Conservation (phyloP, 1,284 basidiomycete genomes). For the Naganishia albida region DNA sequence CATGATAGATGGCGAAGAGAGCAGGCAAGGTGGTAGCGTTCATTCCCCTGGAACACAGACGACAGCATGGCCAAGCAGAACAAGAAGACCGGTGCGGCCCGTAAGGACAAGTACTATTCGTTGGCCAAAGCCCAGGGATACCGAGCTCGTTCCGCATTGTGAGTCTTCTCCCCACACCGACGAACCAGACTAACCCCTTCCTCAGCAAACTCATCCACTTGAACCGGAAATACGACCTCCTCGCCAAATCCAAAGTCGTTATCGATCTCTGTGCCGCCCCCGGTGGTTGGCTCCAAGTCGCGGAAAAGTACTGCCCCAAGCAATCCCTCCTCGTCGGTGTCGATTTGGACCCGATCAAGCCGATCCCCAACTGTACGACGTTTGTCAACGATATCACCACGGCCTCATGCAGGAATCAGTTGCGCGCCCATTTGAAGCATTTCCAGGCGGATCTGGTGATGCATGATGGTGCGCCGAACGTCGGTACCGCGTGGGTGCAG, state of each 20-base stretch:
- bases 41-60: no score
- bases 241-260: constrained; percentile 87
- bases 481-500: constrained; percentile 99
- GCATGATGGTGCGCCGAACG: constrained; percentile 99
- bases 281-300: constrained; percentile 98
- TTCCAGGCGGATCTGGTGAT: constrained; percentile 99
- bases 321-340: constrained; percentile 96
- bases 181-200: constrained; percentile 3
- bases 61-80: constrained; percentile 55
- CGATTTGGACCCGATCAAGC: constrained; percentile 94
- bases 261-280: constrained; percentile 99
- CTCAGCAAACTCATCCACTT: constrained; percentile 89
- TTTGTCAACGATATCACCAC: constrained; percentile 97
- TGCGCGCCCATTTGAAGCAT: constrained; percentile 89
- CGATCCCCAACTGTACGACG: constrained; percentile 89
- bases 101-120: constrained; percentile 91
- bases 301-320: constrained; percentile 95
- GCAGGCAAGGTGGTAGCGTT: not conserved
- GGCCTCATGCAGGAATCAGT: constrained; percentile 79
- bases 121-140: constrained; percentile 88
- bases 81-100: constrained; percentile 70
- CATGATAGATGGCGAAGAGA: not conserved
- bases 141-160: constrained; percentile 96
- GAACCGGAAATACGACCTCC: constrained; percentile 95
- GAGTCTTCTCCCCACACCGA: constrained; percentile 31